A percentile compares a stretch with the other conserved stretches of the same genome.
Conservation (phyloP, 805 yeast genomes). For the Ogataea allantospora region DNA sequence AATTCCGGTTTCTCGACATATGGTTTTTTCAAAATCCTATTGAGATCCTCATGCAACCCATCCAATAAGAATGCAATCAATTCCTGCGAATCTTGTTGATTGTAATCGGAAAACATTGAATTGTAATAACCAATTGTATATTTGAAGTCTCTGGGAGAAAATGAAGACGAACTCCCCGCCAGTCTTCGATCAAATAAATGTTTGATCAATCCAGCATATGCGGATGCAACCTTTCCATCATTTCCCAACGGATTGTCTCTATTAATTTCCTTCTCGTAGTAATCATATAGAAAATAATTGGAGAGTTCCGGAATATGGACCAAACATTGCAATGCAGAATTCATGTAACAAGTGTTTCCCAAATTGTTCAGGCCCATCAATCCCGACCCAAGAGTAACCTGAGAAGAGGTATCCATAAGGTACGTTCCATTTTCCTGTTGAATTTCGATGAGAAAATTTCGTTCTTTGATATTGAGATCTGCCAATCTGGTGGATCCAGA, state of each 20-base stretch:
- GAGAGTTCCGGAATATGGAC: constrained; percentile 82
- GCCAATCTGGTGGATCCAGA: constrained; percentile 14
- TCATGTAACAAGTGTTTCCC: constrained; percentile 95
- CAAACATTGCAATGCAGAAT: constrained; percentile 87
- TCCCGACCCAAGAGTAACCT: constrained; percentile 41
- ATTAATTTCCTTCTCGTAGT: constrained; percentile 67
- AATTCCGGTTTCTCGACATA: constrained; percentile 85
- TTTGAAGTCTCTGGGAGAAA: constrained; percentile 76
- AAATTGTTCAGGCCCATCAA: constrained; percentile 62
- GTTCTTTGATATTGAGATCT: constrained; percentile 19
- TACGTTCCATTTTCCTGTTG: constrained; percentile 28
- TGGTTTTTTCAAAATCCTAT: constrained; percentile 79
- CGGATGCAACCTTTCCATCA: constrained; percentile 73
- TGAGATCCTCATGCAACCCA: constrained; percentile 89
- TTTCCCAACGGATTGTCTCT: constrained; percentile 79
- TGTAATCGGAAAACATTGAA: constrained; percentile 72
- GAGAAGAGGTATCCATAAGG: constrained; percentile 24
- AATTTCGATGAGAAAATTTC: constrained; percentile 28
- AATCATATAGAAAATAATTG: constrained; percentile 65
- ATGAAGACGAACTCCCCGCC: constrained; percentile 22
- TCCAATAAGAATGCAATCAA: constrained; percentile 84
- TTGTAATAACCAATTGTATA: constrained; percentile 75
- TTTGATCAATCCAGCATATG: constrained; percentile 69
- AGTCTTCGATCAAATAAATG: constrained; percentile 45
- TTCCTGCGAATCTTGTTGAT: constrained; percentile 94